Conservation (phyloP, 2,329 filamentous ascomycete genomes). For the Talaromyces sp. region DNA sequence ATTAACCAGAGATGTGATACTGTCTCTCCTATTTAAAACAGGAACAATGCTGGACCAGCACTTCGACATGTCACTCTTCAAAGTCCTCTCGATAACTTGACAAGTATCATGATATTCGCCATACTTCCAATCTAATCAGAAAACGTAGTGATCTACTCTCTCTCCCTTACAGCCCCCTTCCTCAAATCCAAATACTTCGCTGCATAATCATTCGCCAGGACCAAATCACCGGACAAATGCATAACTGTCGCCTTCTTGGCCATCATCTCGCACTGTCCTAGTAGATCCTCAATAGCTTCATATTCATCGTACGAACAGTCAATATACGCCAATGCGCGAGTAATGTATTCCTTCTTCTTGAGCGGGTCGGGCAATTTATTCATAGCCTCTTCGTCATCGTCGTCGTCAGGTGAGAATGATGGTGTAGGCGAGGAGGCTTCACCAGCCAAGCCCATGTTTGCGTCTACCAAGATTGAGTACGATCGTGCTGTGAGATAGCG, state of each 20-base stretch:
- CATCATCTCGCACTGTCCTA: constrained; percentile 73
- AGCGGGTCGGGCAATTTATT: constrained; percentile 30
- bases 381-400: constrained; percentile 22
- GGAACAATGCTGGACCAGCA: too few species aligned
- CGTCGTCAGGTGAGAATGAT: neutral
- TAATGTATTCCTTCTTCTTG: constrained; percentile 56
- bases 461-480: constrained; percentile 70
- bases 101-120: neutral
- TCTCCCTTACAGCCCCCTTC: constrained; percentile 35
- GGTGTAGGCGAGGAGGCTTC: constrained; percentile 24
- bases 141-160: neutral
- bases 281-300: constrained; percentile 62
- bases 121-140: neutral
- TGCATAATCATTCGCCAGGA: constrained; percentile 63
- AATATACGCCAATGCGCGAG: constrained; percentile 57
- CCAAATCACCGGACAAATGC: constrained; percentile 63
- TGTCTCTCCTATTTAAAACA: too few species aligned
- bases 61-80: too few species aligned
- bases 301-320: constrained; percentile 63
- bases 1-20: too few species aligned
- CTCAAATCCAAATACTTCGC: constrained; percentile 61
- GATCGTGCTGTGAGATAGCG: constrained; percentile 60
- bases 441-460: constrained; percentile 71
- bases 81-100: neutral
- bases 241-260: constrained; percentile 78